Conservation (phyloP, 139 green algal species). For the Coelastrella sp. region DNA sequence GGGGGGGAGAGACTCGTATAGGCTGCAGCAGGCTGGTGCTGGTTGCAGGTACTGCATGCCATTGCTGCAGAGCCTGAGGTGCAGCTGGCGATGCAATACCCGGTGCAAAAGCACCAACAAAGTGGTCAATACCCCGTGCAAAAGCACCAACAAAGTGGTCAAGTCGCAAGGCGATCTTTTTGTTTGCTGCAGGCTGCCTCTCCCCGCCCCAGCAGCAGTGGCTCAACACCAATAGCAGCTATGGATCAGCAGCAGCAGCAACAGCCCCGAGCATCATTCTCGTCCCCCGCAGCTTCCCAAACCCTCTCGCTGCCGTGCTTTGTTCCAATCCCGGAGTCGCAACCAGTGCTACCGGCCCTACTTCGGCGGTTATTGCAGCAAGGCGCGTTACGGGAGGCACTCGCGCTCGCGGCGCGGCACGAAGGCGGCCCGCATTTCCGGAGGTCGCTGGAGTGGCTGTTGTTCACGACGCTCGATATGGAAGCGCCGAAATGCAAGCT, state of each 20-base stretch:
- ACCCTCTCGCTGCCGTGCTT: constrained; percentile 74
- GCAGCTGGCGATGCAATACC: too few relatives aligned
- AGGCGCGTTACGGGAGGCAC: constrained; percentile 70
- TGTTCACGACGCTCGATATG: constrained; percentile 94
- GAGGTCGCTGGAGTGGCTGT: constrained; percentile 94
- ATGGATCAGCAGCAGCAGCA: constrained; percentile 23
- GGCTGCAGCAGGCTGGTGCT: too few relatives aligned
- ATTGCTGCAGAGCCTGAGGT: too few relatives aligned
- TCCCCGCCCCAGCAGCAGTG: neutral
- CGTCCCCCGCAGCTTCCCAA: constrained; percentile 5
- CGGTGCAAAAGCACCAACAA: too few relatives aligned
- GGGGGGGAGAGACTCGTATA: too few relatives aligned
- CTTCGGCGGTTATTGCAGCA: constrained; percentile 89
- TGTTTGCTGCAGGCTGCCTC: neutral
- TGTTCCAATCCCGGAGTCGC: constrained; percentile 85
- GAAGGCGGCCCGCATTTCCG: constrained; percentile 85
- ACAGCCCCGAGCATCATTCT: constrained; percentile 2
- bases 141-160: too few relatives aligned
- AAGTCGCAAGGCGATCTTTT: too few relatives aligned
- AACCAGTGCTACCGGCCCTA: constrained; percentile 95
- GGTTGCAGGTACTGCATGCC: too few relatives aligned
- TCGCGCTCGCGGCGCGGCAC: constrained; percentile 73
- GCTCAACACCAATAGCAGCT: neutral
- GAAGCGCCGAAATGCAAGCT: constrained; percentile 58
- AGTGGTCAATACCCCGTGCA: too few relatives aligned